Base-by-base conservation (phyloP, 2,329 filamentous ascomycete species). In the Fusarium oligoseptatum region DNA sequence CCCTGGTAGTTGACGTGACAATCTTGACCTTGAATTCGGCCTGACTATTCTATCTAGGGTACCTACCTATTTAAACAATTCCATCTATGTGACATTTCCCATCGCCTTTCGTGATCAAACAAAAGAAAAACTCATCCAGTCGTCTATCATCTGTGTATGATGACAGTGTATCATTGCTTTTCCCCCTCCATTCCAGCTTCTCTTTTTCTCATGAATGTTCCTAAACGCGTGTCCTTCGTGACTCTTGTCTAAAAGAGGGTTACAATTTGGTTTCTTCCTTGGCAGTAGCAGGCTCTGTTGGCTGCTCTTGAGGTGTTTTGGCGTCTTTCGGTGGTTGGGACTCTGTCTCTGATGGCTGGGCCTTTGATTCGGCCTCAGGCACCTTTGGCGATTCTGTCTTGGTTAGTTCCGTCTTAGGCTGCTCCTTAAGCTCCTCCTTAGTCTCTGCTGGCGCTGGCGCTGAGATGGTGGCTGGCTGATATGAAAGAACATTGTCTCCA, bases 81-180 rank as follows among this genome's bases (percentile, higher is more conserved):
- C 22, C 36, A 67, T 70, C 48, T 70, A 70, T 43, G 24, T 67
- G 69, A 48, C 52, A 36, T 22, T 27, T 60, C 55, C 61, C 55
- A 66, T 55, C 32, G 43, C 61, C 62, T 74, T 58, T 68, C 60
- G 39, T 73, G 27, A 60, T 57, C 57, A 60, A 60, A 75, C 66
- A 75, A 70, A 68, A n/a, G 29, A 73, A 58, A 58, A 73, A 70
- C 63, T 75, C 70, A 67, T 75, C 56, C 69, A 70, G 45, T 75
- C 66, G 27, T 73, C 57, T 56, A 39, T 36, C 70, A 71, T 64
- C 72, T 48, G 12, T 27, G 5, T 52, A 3, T 41, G 60, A 57
- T 67, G 63, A 58, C 60, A 63, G 48, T 62, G 43, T 71, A 50
- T 64, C 36, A 24, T 43, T 55, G 36, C 39, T 29, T 43, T 67